Evolutionary conservation across 352 stramenopile genomes (phyloP), one percentile per base, ranked within the genome.

Genomic region (Thalassiosira exigua): DNA sequence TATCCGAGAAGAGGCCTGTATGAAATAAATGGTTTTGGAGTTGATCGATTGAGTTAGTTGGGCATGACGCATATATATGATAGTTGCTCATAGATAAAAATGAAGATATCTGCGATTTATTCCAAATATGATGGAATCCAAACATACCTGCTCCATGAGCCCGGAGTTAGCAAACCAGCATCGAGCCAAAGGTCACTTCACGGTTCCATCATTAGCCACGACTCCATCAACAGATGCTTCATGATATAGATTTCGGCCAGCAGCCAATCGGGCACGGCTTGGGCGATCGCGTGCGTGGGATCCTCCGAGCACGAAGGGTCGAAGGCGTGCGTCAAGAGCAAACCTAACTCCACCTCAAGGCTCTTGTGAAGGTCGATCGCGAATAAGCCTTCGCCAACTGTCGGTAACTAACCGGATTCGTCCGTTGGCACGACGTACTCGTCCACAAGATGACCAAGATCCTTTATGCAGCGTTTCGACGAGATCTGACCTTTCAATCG

Each of bases 381-480:
- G 87, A 87, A 69, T 86, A 80, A 22, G 80, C 56, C 70, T 75
- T 82, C 3, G 72, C 72, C 39, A 85, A 50, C 14, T 30, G n/a
- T n/a, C n/a, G n/a, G 48, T 46, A 76, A 30, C 52, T 85, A 89
- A 50, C 74, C 64, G 24, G 57, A 17, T 54, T 61, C 59, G 12
- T 74, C 66, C 51, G 50, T 62, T 19, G 70, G 69, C 12, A 69
- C 52, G 14, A 19, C 54, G n/a, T 70, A n/a, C 32, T 58, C 21
- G 11, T 75, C 14, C n/a, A n/a, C 21, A 39, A 50, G 19, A 26
- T 26, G 19, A 22, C 17, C 9, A 30, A 14, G 4, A 75, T n/a
- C n/a, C n/a, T n/a, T 41, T 9, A 12, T 32, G 24, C 17, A n/a
- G 21, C 24, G 3, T 59, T 68, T 52, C 51, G 27, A 12, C 64